Evolutionary conservation across 2,329 filamentous ascomycete species (phyloP).

Genomic region (Aspergillus oerlinghausenensis): DNA sequence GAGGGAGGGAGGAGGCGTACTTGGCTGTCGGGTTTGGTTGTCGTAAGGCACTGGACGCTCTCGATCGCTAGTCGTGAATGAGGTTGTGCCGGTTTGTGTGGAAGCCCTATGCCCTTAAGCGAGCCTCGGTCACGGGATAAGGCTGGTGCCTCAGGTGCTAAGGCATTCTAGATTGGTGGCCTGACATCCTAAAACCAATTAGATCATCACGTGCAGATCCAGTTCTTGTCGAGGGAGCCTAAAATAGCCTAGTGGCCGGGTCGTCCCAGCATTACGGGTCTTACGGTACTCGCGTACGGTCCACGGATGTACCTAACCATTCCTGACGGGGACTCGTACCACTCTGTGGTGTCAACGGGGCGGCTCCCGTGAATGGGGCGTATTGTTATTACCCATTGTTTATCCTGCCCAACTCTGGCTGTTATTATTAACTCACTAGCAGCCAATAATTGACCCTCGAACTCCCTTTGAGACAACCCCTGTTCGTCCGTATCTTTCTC

Average conservation of each 20-base stretch:
- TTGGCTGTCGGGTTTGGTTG: constrained; percentile 39
- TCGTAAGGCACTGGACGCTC: constrained; percentile 34
- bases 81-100: constrained; percentile 33
- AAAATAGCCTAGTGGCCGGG: constrained; percentile 17
- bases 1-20: constrained; percentile 29
- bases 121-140: constrained; percentile 28
- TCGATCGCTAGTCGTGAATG: constrained; percentile 24
- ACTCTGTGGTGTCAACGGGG: not conserved
- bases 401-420: not conserved
- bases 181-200: constrained; percentile 8
- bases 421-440: constrained; percentile 1
- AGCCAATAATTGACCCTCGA: constrained; percentile 18
- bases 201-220: constrained; percentile 9
- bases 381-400: not conserved
- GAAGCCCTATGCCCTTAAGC: constrained; percentile 39
- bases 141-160: constrained; percentile 8
- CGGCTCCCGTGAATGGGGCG: not conserved
- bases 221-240: not conserved
- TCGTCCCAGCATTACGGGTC: constrained; percentile 16
- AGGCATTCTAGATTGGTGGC: constrained; percentile 5
- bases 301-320: not conserved
- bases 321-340: not conserved
- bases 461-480: constrained; percentile 8
- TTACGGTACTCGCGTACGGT: constrained; percentile 13
- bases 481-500: constrained; percentile 21